These are phyloP conservation scores for Rhizophagus clarus DNA, from an alignment of 192 early-diverging fungal species.

Conservation along the genomic window DNA sequence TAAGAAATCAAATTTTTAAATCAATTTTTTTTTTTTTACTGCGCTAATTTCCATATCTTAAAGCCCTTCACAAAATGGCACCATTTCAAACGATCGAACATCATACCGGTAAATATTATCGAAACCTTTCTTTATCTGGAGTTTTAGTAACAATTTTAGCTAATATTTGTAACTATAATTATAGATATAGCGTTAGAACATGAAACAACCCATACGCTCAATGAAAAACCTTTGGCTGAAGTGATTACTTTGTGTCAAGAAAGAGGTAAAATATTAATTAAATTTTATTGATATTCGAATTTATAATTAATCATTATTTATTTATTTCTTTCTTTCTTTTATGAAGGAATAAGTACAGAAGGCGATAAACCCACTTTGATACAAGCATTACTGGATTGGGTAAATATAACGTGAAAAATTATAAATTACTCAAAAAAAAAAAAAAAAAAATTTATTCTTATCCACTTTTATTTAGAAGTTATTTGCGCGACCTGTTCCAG, in stretches of 20 bases:
- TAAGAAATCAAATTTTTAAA: neutral
- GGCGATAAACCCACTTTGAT: slow-evolving; percentile 66
- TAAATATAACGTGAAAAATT: slow-evolving; percentile 34
- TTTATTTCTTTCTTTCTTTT: neutral
- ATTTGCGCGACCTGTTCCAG: slow-evolving; percentile 67
- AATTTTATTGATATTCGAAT: too few relatives aligned
- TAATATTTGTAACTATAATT: neutral
- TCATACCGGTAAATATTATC: slow-evolving; percentile 18
- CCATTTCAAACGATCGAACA: slow-evolving; percentile 31
- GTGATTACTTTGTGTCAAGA: slow-evolving; percentile 73
- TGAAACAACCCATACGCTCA: slow-evolving; percentile 60
- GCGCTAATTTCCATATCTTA: neutral
- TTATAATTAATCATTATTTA: too few relatives aligned
- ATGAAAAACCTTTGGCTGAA: slow-evolving; percentile 68
- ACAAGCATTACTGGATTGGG: slow-evolving; percentile 62
- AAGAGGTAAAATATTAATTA: slow-evolving; percentile 51
- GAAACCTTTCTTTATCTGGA: neutral
- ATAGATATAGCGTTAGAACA: slow-evolving; percentile 42
- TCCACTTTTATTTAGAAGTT: slow-evolving; percentile 47
- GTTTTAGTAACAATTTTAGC: neutral
- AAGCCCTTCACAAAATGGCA: neutral
- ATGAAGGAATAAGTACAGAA: slow-evolving; percentile 61
- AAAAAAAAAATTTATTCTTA: too few relatives aligned
- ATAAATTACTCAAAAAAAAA: too few relatives aligned
- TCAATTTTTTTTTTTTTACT: neutral